A percentile compares a stretch with the other conserved stretches of the same genome.
phyloP scores from a whole-genome alignment of 2,329 filamentous ascomycete species.

The Capronia coronata region DNA sequence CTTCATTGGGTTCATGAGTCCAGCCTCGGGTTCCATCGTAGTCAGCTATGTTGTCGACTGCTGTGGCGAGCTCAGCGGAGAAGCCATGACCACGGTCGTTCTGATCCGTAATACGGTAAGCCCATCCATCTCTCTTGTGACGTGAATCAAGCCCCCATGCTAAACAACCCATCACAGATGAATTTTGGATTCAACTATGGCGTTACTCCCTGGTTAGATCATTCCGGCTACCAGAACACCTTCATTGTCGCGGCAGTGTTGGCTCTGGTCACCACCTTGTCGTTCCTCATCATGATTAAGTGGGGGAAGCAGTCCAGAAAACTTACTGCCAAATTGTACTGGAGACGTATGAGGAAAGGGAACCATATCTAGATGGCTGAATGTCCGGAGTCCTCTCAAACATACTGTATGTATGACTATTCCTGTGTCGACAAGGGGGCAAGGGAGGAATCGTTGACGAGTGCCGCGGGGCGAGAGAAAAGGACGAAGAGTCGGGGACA shows the following conservation, averaged over 20 bases:
- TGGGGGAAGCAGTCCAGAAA: neutral
- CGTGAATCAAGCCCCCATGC: too few species aligned
- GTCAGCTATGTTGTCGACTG: neutral
- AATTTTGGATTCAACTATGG: conserved; percentile 4
- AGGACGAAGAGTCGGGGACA: too few species aligned
- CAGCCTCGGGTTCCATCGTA: neutral
- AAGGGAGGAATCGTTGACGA: too few species aligned
- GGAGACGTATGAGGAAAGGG: neutral
- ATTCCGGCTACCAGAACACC: neutral
- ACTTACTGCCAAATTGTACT: neutral
- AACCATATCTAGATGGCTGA: too few species aligned
- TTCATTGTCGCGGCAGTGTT: neutral
- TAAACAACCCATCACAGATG: neutral
- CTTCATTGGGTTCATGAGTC: neutral
- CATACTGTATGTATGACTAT: too few species aligned
- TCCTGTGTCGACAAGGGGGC: too few species aligned
- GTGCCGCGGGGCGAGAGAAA: too few species aligned
- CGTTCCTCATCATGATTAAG: neutral
- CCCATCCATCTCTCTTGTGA: neutral
- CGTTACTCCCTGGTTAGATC: neutral
- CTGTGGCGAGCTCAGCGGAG: neutral
- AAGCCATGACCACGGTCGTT: neutral
- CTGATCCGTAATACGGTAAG: conserved; percentile 2
- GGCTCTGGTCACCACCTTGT: neutral
- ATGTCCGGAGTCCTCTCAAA: too few species aligned